Conservation (phyloP, 2,329 filamentous ascomycete genomes). For the Trichoderma harzianum region DNA sequence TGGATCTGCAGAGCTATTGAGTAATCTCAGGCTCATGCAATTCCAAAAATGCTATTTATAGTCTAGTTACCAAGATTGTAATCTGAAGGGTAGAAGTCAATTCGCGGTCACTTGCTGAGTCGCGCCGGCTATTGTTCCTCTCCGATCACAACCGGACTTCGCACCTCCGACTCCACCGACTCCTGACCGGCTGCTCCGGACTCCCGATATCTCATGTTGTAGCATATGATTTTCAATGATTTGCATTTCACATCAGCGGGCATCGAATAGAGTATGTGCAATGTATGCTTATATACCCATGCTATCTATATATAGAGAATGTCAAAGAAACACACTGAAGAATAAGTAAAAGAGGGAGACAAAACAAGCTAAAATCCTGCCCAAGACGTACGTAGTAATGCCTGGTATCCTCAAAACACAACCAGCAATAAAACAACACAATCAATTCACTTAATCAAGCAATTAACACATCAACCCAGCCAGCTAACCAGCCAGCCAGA, state of each 20-base stretch:
- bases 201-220: neutral
- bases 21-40: neutral
- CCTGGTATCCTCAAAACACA: slow-evolving; percentile 5
- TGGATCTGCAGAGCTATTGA: neutral
- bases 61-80: too few species aligned
- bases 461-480: neutral
- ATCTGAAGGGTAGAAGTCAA: neutral
- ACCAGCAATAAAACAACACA: neutral
- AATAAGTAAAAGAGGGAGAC: neutral
- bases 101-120: neutral
- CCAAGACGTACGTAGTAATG: neutral
- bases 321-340: neutral
- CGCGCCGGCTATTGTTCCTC: neutral
- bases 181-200: neutral
- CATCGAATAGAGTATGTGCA: neutral
- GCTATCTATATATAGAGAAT: neutral
- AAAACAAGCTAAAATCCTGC: neutral
- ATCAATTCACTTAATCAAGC: neutral
- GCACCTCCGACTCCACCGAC: neutral
- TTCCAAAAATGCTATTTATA: neutral
- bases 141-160: neutral
- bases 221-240: neutral
- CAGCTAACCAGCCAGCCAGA: neutral
- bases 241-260: neutral
- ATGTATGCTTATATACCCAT: slow-evolving; percentile 5